Evolutionary conservation across 352 stramenopile species (phyloP), one percentile per base, ranked within the genome.

Genomic region (Plasmopara viticola): DNA sequence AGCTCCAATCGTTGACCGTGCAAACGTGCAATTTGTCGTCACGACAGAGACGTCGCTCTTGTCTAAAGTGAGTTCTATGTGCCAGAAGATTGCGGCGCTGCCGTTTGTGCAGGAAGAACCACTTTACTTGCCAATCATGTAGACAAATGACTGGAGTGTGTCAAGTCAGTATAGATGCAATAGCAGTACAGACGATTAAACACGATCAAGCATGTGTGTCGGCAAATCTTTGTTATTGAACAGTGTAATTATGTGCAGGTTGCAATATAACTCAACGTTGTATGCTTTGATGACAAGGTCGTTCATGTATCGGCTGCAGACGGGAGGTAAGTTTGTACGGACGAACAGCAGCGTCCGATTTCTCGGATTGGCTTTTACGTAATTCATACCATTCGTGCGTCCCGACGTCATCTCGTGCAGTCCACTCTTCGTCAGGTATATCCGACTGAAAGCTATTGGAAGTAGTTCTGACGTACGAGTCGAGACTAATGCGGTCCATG

Each of bases 21-120:
- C 87, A 55, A 95, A 97, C 64, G 87, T 97, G 44, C 83, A 97
- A 57, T 98, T 98, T 68, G 95, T 98, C 10, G 88, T 98, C 45
- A 97, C 96, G 31, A 98, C 94, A 0, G 94, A 98, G 60, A 85
- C 89, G 48, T 86, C 95, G 40, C 65, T 83, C 40, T 60, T 97
- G 51, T 91, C 85, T 39, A 76, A 84, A 48, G 88, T 98, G 47
- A 74, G 94, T 44, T 74, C 84, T 45, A 95, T 97, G 62, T 87
- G 78, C 55, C 69, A 84, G 43, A 86, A 95, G 61, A 88, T 98
- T 61, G 83, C 94, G 45, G 75, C 78, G 51, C 68, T 95, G 28
- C 70, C 80, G 13, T 96, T 96, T 60, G 86, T 90, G 29, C 70
- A 90, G 64, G 78, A 87, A 43, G 68, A 86, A 53, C 86, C 87